Evolutionary conservation across 108 stramenopile genomes (phyloP), one percentile per base, ranked within the genome.

Genomic region (Conticribra guillardii): DNA sequence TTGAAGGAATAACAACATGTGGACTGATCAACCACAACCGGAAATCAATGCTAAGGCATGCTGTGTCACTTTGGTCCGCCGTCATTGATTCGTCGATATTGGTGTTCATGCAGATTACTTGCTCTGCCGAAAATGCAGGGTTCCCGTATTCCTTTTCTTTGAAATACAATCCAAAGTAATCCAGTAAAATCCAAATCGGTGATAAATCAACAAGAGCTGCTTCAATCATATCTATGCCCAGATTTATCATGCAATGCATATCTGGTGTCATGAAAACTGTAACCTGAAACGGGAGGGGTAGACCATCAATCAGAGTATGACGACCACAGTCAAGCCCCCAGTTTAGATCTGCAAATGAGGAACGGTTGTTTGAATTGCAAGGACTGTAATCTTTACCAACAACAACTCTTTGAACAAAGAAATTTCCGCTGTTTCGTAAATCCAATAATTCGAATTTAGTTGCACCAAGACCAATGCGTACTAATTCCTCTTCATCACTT

Each of bases 231-330:
- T 86, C 84, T 15, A 81, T 59, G 8, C 94, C 94, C 14, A 96
- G n/a, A 80, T 93, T 96, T 72, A 87, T 82, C 68, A 88, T 54
- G 47, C 80, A 82, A 34, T 80, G 73, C 69, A 80, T 80, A 19
- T 86, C 89, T 14, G 91, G 91, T 17, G 91, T 86, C 72, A 91
- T 84, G 64, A 91, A 90, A 63, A 93, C 76, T 26, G 89, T 75
- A 18, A 73, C 59, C 63, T 88, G 85, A 44, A 95, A 84, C 0
- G 94, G 87, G 48, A 84, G 48, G 19, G 86, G 81, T 54, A 94
- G 55, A 15, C 67, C 80, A n/a, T 68, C 64, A 49, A 71, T 49
- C 33, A 82, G 63, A 16, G 82, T 76, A 66, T 81, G 80, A 47
- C 76, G 49, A 49, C 91, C 87, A 34, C 80, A 76, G 4, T 86